These are phyloP conservation scores for Penicillium paradoxum DNA, from an alignment of 495 filamentous ascomycete genomes.

Conservation along the genomic window DNA sequence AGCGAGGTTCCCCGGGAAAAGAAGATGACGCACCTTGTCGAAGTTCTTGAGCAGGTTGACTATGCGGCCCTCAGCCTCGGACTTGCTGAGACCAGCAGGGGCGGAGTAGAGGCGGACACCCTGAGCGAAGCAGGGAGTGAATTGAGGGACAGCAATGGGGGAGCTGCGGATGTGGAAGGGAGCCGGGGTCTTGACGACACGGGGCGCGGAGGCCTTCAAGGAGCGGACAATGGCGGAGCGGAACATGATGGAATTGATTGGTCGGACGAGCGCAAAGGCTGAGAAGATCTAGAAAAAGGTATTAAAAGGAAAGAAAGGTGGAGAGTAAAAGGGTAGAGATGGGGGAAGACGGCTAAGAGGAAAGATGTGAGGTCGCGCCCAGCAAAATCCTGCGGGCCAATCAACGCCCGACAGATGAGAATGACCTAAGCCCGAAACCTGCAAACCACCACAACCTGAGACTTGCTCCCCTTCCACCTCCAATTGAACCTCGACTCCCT, in stretches of 20 bases:
- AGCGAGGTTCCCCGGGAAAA: slow-evolving; percentile 9
- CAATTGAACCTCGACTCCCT: slow-evolving; percentile 18
- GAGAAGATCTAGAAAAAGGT: slow-evolving; percentile 17
- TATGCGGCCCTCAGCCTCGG: slow-evolving; percentile 89
- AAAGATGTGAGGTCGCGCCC: slow-evolving; percentile 26
- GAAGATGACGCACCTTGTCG: slow-evolving; percentile 74
- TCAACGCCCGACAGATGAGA: slow-evolving; percentile 39
- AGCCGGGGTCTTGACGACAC: slow-evolving; percentile 51
- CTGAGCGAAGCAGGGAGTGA: slow-evolving; percentile 49
- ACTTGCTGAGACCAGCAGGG: slow-evolving; percentile 65
- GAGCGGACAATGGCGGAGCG: slow-evolving; percentile 72
- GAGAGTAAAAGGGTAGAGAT: slow-evolving; percentile 12
- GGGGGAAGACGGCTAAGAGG: slow-evolving; percentile 13
- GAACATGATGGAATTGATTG: slow-evolving; percentile 61
- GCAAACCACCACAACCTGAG: slow-evolving; percentile 28
- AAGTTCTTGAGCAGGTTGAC: slow-evolving; percentile 87
- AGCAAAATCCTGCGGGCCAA: slow-evolving; percentile 47
- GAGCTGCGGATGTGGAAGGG: slow-evolving; percentile 52
- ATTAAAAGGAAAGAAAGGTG: slow-evolving; percentile 19
- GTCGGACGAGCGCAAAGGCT: slow-evolving; percentile 29
- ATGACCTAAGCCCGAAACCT: slow-evolving; percentile 45
- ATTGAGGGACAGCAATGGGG: slow-evolving; percentile 45
- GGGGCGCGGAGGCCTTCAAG: slow-evolving; percentile 54
- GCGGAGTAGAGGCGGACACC: slow-evolving; percentile 82
- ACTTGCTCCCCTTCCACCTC: slow-evolving; percentile 17